Percentiles rank a stretch among this genome's conserved stretches.
Conservation (phyloP, 495 filamentous ascomycete species). For the Achaetomiella virescens region DNA sequence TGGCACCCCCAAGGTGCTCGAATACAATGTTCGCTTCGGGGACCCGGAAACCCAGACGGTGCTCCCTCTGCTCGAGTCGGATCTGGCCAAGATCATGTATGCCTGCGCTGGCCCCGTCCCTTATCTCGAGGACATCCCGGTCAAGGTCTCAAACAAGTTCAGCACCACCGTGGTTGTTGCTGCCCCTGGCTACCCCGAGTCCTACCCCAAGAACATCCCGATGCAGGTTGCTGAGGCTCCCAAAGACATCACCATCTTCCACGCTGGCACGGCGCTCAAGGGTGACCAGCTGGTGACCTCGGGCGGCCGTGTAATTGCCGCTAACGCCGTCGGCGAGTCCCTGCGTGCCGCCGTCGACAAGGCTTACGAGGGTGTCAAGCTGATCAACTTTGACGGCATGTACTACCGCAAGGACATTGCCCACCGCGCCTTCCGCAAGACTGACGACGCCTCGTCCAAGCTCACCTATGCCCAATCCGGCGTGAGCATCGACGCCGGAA, state of each 20-base stretch:
- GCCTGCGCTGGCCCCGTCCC: conserved; percentile 72
- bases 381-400: conserved; percentile 83
- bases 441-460: conserved; percentile 35
- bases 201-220: conserved; percentile 72
- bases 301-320: conserved; percentile 88
- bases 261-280: conserved; percentile 74
- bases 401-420: conserved; percentile 92
- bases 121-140: conserved; percentile 61
- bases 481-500: conserved; percentile 87
- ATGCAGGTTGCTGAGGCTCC: conserved; percentile 51
- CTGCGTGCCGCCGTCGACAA: conserved; percentile 75
- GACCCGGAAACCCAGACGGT: conserved; percentile 96
- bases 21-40: conserved; percentile 96
- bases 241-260: conserved; percentile 69
- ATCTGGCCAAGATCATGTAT: conserved; percentile 85
- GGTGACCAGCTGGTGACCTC: conserved; percentile 60
- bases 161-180: conserved; percentile 91
- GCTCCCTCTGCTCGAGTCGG: conserved; percentile 77
- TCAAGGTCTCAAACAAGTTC: conserved; percentile 61
- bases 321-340: conserved; percentile 66
- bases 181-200: conserved; percentile 88
- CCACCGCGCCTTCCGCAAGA: conserved; percentile 54
- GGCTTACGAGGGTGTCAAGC: conserved; percentile 73
- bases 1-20: conserved; percentile 75
- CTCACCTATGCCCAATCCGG: conserved; percentile 92